A percentile compares a stretch with the other conserved stretches of the same genome.
These are phyloP conservation scores for Xerocomus potaroensis DNA, from an alignment of 768 basidiomycete genomes.

Conservation along the genomic window DNA sequence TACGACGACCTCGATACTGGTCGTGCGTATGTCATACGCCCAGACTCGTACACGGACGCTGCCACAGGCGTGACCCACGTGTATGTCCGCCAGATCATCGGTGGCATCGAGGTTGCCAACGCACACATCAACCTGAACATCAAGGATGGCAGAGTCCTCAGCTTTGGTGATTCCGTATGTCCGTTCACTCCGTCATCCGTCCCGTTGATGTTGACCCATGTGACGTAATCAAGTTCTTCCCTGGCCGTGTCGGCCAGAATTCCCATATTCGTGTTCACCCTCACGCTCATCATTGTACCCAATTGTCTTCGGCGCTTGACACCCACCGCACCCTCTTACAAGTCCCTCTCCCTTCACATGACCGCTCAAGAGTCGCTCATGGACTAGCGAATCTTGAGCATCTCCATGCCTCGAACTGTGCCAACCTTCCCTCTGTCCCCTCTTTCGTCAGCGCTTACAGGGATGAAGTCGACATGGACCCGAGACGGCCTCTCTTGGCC, in stretches of 20 bases:
- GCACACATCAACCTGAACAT: slow-evolving; percentile 94
- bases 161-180: slow-evolving; percentile 83
- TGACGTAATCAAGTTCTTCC: slow-evolving; percentile 58
- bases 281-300: slow-evolving; percentile 52
- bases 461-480: slow-evolving; percentile 29
- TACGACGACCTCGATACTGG: slow-evolving; percentile 35
- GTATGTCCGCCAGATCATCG: slow-evolving; percentile 80
- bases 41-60: slow-evolving; percentile 84
- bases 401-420: slow-evolving; percentile 56
- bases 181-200: neutral
- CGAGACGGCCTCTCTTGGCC: slow-evolving; percentile 58
- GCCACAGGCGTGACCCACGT: slow-evolving; percentile 86
- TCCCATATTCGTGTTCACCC: slow-evolving; percentile 37
- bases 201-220: slow-evolving; percentile 6
- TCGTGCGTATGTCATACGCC: slow-evolving; percentile 55
- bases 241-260: slow-evolving; percentile 41
- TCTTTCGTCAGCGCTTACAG: slow-evolving; percentile 20
- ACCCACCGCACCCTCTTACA: slow-evolving; percentile 30
- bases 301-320: slow-evolving; percentile 34
- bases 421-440: slow-evolving; percentile 30
- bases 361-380: slow-evolving; percentile 12
- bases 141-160: slow-evolving; percentile 76
- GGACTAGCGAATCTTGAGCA: slow-evolving; percentile 36
- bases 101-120: slow-evolving; percentile 84
- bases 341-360: slow-evolving; percentile 3